Evolutionary conservation across 176 grass and related monocot genomes (phyloP), one percentile per base, ranked within the genome.

Genomic region (Pontederia crassipes): DNA sequence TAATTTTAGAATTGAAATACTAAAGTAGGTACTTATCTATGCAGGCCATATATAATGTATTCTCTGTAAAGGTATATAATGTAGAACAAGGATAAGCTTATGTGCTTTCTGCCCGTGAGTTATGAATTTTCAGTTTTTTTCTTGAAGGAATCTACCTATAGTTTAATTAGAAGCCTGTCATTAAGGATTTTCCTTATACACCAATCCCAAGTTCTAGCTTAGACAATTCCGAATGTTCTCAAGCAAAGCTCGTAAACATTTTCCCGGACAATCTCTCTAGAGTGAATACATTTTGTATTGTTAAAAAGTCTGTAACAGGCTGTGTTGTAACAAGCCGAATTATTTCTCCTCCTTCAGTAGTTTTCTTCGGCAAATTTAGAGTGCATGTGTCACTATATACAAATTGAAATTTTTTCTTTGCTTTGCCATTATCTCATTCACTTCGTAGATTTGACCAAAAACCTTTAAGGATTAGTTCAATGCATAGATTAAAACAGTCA

Each of bases 401-500:
- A 27, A 85, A 77, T 10, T 70, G 68, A 8, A 63, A 79, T 32
- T 77, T 77, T 72, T 71, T 85, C 32, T 67, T 74, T 59, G 77
- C 73, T 48, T 85, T 45, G 69, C 53, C 62, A 80, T 59, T 47
- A 28, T 14, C 8, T 17, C 32, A 47, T 64, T 74, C 53, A 76
- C 69, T 85, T 80, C 73, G 72, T 77, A 72, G 13, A 85, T 69
- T 55, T 80, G 28, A 58, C 61, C 58, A 13, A 85, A 24, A 65
- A 26, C 59, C 53, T 52, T 80, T 68, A 0, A 85, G 52, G 73
- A 85, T 77, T 66, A 85, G 12, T 45, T 77, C 73, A 52, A 85
- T 77, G 52, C 73, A 85, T 24, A 73, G 69, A 49, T 54, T 71
- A 16, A 63, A 49, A 62, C 74, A 80, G 24, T 62, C 57, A 66